Evolutionary conservation across 2,329 filamentous ascomycete species (phyloP), one percentile per base, ranked within the genome.

Genomic region (Parascedosporium putredinis): DNA sequence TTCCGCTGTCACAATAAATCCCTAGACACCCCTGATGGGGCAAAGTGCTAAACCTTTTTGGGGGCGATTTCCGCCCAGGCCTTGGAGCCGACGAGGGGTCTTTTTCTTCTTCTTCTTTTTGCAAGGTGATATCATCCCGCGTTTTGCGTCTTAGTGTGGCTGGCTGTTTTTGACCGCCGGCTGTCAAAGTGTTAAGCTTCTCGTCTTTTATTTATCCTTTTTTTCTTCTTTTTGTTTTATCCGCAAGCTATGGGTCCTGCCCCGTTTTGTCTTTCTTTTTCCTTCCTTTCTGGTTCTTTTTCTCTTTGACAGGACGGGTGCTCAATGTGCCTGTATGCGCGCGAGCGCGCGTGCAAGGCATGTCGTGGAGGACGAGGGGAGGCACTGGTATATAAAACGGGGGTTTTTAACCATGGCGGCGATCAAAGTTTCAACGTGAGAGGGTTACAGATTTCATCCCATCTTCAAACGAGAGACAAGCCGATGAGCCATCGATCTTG

Each of bases 371-470:
- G 38, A 23, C 38, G 16, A 23, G 18, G 20, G 20, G 18, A 22
- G 20, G 18, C 16, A n/a, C n/a, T n/a, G n/a, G n/a, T n/a, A n/a
- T 16, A 42, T 42, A 42, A 42, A 42, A 20, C 18, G 38, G 20
- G 18, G 20, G 20, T 20, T 16, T 14, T 20, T 25, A 45, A 45
- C 12, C 40, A 43, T 6, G 20, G 42, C 14, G 42, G 6, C 20
- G 38, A 42, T 42, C 42, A 45, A 45, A 29, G 42, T 45, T 45
- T 22, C 38, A 22, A 29, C 22, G 42, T 45, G 42, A 45, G 42
- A 12, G 12, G 24, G 42, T 45, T 45, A 45, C 20, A 45, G 42
- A 45, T 45, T n/a, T 45, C 42, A 45, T 45, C 42, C 42, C 23
- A 45, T 45, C 42, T 43, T 16, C 14, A n/a, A 8, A n/a, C 42